These are phyloP conservation scores for Hansenula lynferdii DNA, from an alignment of 1,139 yeast species.

Conservation along the genomic window DNA sequence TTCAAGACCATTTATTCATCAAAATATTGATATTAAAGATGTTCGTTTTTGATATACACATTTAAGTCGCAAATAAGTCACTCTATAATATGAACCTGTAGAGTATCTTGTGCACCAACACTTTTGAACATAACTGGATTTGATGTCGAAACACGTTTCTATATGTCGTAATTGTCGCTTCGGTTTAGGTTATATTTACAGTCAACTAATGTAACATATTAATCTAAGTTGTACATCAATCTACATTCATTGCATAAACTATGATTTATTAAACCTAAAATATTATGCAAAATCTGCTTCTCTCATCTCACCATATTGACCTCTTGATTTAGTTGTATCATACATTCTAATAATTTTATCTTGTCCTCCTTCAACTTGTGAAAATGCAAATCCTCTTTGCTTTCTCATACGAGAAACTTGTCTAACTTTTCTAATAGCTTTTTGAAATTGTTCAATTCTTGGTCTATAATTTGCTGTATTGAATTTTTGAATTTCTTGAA, in stretches of 20 bases:
- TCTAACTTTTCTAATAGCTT: conserved; percentile 93
- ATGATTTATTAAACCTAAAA: background rate
- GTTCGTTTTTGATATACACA: conserved; percentile 14
- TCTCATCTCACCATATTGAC: conserved; percentile 47
- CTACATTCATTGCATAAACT: too few species aligned
- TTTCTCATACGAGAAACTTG: conserved; percentile 98
- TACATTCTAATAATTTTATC: conserved; percentile 88
- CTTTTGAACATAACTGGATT: too few species aligned
- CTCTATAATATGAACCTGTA: too few species aligned
- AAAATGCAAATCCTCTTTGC: conserved; percentile 97
- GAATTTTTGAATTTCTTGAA: conserved; percentile 94
- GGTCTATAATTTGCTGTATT: conserved; percentile 94
- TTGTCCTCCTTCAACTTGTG: conserved; percentile 93
- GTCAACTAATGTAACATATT: too few species aligned
- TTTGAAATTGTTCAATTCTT: conserved; percentile 93
- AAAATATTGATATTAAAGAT: conserved; percentile 40
- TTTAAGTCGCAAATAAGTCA: too few species aligned
- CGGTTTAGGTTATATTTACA: too few species aligned
- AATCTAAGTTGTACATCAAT: too few species aligned
- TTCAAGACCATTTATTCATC: conserved; percentile 69
- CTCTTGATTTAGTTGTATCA: conserved; percentile 73
- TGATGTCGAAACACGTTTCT: too few species aligned
- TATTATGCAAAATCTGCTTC: conserved; percentile 24
- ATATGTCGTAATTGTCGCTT: too few species aligned
- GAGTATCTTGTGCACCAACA: too few species aligned